A percentile compares a stretch with the other conserved stretches of the same genome.
phyloP scores from a whole-genome alignment of 305 asterid genomes.

The Fraxinus xanthoxyloides region DNA sequence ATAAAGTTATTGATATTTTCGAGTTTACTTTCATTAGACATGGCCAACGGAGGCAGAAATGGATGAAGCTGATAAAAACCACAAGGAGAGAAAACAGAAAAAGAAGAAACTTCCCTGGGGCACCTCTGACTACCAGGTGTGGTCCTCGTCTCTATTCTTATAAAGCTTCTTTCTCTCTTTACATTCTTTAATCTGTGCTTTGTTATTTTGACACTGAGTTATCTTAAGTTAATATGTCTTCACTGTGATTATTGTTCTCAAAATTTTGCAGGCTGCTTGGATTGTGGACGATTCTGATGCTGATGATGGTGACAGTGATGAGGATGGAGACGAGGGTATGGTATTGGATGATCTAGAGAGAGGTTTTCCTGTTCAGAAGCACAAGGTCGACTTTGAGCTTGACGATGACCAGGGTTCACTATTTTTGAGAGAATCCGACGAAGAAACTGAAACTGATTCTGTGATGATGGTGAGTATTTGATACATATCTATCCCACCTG shows the following conservation, averaged over 20 bases:
- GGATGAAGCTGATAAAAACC: constrained; percentile 75
- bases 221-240: not conserved
- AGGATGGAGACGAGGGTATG: constrained; percentile 71
- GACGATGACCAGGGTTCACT: constrained; percentile 80
- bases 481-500: not conserved
- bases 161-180: not conserved
- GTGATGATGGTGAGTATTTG: constrained; percentile 66
- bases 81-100: constrained; percentile 51
- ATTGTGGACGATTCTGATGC: constrained; percentile 72
- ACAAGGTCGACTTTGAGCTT: constrained; percentile 46
- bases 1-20: constrained; percentile 6
- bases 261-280: constrained; percentile 87
- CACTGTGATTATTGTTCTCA: constrained; percentile 14
- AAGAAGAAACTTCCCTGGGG: constrained; percentile 72
- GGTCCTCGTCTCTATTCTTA: constrained; percentile 21
- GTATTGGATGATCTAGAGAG: constrained; percentile 63
- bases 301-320: constrained; percentile 66
- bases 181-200: not conserved
- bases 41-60: constrained; percentile 99
- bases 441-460: constrained; percentile 72
- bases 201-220: not conserved
- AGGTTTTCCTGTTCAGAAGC: constrained; percentile 48
- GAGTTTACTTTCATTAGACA: constrained; percentile 48
- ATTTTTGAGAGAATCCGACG: constrained; percentile 63
- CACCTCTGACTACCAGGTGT: constrained; percentile 90